Evolutionary conservation across 805 yeast genomes (phyloP), one percentile per base, ranked within the genome.

Genomic region (Saccharomycodes ludwigii): DNA sequence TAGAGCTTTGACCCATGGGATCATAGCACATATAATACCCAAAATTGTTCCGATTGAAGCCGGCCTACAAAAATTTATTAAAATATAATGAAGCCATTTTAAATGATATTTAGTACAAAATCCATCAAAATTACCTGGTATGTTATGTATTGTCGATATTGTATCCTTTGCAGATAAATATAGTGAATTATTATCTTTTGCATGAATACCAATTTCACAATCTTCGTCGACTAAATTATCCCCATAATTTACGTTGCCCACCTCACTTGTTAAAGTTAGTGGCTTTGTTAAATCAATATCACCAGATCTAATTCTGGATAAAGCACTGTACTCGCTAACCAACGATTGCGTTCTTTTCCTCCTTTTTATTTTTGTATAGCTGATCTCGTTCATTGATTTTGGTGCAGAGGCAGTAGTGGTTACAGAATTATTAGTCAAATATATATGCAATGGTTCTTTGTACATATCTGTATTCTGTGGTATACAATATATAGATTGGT

Each of bases 1-100:
- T 12, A 79, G 59, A 0, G 84, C 77, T 38, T 76, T 73, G 2
- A 80, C 58, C 68, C 95, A 88, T 1, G 95, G 95, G n/a, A 88
- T 65, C 80, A 88, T 75, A 4, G 88, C 69, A 16, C 83, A 61
- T 1, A 67, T 59, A 17, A 86, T 57, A 1, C 88, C 66, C 0
- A 75, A 30, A 5, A 86, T 59, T n/a, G 84, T 65, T 0, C 85
- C 63, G 4, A 80, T 39, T 1, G 94, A 78, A 10, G 76, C 80
- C 0, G 94, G 94, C 20, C 85, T 65, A 19, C 59, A 42, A 35
- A 76, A 71, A 49, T 76, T 79, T 32, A 68, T 58, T 6, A 56
- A 19, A 14, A 63, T 35, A 42, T 53, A 63, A 3, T 43, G 38
- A 3, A 61, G 32, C 57, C 57, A 58, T 3, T 53, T 52, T 4